Percentiles rank a stretch among this genome's conserved stretches.
Conservation (phyloP, 225 moss, liverwort and hornwort genomes). For the Anthoceros angustus region DNA sequence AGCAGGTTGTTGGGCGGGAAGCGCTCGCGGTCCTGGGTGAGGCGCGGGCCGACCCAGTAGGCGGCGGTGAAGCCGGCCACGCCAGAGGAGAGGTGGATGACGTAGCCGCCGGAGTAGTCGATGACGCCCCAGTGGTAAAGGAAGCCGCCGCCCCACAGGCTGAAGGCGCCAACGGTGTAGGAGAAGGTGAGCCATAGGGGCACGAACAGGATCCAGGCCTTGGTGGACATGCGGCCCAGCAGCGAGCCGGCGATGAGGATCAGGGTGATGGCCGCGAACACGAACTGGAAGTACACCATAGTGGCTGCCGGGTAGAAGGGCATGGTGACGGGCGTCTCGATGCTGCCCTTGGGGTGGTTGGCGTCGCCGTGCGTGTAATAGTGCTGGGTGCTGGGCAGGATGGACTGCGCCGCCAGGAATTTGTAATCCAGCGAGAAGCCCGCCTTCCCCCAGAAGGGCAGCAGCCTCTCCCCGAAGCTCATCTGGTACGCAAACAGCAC, state of each 20-base stretch:
- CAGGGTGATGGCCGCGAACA: not conserved
- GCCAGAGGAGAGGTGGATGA: not conserved
- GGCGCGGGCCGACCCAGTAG: constrained; percentile 3
- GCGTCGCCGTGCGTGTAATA: too few relatives aligned
- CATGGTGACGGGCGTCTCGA: not conserved
- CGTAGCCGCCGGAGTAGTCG: not conserved
- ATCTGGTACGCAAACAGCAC: not conserved
- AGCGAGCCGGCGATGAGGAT: not conserved
- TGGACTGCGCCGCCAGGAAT: too few relatives aligned
- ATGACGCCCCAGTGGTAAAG: not conserved
- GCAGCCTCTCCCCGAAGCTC: not conserved
- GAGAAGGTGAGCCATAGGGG: not conserved
- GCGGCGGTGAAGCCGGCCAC: not conserved
- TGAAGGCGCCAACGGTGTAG: constrained; percentile 2
- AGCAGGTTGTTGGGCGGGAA: not conserved
- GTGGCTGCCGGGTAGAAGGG: not conserved
- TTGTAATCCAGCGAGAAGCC: not conserved
- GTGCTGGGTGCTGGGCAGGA: too few relatives aligned
- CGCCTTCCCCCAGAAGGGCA: not conserved
- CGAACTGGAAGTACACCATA: constrained; percentile 4
- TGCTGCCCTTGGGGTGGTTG: too few relatives aligned
- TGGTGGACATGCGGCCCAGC: not conserved
- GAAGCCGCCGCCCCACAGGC: not conserved
- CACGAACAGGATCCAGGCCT: not conserved
- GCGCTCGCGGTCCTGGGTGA: not conserved